These are phyloP conservation scores for Vaccinium myrtillus DNA, from an alignment of 148 eudicot genomes.

Conservation along the genomic window DNA sequence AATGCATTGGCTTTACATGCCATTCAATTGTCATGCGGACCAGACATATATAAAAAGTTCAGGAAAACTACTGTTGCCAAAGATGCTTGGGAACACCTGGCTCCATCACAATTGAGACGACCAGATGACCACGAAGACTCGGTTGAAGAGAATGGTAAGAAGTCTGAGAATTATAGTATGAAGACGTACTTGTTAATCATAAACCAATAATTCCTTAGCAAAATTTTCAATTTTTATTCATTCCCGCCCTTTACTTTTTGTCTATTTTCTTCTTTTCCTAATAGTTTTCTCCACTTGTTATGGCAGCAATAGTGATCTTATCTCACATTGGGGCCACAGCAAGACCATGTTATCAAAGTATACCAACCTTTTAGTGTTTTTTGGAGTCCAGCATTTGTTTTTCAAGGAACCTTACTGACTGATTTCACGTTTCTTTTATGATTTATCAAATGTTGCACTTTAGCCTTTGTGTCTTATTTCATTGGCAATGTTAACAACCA, in stretches of 20 bases:
- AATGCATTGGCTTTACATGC: slow-evolving; percentile 4
- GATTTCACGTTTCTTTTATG: background rate
- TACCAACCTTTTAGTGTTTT: background rate
- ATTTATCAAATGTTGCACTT: background rate
- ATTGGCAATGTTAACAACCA: background rate
- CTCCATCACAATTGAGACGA: background rate
- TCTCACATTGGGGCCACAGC: no score
- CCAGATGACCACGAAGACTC: background rate
- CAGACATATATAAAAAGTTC: background rate
- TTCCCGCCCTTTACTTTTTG: background rate
- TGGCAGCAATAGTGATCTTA: no score
- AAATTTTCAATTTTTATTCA: background rate
- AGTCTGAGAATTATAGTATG: background rate
- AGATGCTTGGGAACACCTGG: slow-evolving; percentile 6
- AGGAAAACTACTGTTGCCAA: background rate
- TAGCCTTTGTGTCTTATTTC: background rate
- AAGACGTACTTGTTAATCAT: background rate
- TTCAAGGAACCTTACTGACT: background rate
- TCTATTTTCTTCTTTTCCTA: background rate
- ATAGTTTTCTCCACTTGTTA: background rate
- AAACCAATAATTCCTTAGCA: background rate
- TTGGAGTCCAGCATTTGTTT: background rate
- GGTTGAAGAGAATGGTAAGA: background rate
- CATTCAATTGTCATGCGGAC: background rate
- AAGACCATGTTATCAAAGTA: background rate